These are phyloP conservation scores for Geotrichum histeridarum DNA, from an alignment of 1,139 yeast genomes.

Conservation along the genomic window DNA sequence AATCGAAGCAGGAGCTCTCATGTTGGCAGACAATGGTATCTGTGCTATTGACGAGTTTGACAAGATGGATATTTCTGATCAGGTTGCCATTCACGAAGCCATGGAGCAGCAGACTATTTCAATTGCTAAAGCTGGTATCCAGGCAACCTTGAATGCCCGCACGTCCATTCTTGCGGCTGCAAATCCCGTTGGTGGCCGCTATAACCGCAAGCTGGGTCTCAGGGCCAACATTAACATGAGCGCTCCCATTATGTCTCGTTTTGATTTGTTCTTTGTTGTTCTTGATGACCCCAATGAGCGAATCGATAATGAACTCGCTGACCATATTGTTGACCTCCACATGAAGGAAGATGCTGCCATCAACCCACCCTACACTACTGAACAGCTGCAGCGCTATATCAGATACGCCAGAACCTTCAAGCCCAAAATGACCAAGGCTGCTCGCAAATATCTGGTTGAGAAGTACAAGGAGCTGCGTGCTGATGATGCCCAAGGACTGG, in stretches of 20 bases:
- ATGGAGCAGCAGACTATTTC: slow-evolving; percentile 99
- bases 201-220: slow-evolving; percentile 77
- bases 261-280: slow-evolving; percentile 90
- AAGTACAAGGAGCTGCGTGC: slow-evolving; percentile 82
- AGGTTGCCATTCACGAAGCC: slow-evolving; percentile 98
- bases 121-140: slow-evolving; percentile 97
- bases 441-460: slow-evolving; percentile 70
- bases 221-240: slow-evolving; percentile 91
- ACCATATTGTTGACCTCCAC: slow-evolving; percentile 89
- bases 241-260: slow-evolving; percentile 99
- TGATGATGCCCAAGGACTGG: slow-evolving; percentile 90
- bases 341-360: slow-evolving; percentile 90
- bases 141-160: slow-evolving; percentile 93
- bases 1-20: slow-evolving; percentile 97
- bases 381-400: slow-evolving; percentile 82
- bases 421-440: slow-evolving; percentile 80
- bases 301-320: slow-evolving; percentile 82
- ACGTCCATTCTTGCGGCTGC: slow-evolving; percentile 97
- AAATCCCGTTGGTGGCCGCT: slow-evolving; percentile 93
- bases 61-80: slow-evolving; percentile 93
- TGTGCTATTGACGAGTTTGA: slow-evolving; percentile 99
- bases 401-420: slow-evolving; percentile 90
- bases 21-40: slow-evolving; percentile 97
- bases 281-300: slow-evolving; percentile 92
- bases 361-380: slow-evolving; percentile 83